Evolutionary conservation across 2,329 filamentous ascomycete genomes (phyloP).

Genomic region (Cytospora piceae): DNA sequence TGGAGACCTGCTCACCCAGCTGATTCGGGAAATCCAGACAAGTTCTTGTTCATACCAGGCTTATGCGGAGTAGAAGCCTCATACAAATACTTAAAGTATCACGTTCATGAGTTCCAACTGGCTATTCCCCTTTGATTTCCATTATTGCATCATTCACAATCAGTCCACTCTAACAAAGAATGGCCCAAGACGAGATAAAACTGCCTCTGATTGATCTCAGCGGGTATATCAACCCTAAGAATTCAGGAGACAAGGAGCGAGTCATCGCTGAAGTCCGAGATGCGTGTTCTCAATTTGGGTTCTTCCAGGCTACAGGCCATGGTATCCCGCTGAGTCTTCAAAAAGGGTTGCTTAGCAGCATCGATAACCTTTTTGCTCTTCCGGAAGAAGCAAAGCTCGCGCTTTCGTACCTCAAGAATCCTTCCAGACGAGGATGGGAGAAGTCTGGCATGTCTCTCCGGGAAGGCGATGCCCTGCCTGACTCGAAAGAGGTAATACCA

Average conservation of each 20-base stretch:
- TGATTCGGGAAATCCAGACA: no score
- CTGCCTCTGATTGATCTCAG: conserved; percentile 31
- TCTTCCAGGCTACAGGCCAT: conserved; percentile 35
- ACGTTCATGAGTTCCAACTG: no score
- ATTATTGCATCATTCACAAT: no score
- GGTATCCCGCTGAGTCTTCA: conserved; percentile 31
- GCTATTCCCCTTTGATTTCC: no score
- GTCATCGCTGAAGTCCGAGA: conserved; percentile 31
- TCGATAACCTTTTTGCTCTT: conserved; percentile 29
- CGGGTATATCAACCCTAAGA: conserved; percentile 30
- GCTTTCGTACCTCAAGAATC: conserved; percentile 34
- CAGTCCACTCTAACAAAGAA: neutral
- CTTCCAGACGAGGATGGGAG: conserved; percentile 37
- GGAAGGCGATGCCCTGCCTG: conserved; percentile 34
- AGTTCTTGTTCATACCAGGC: no score
- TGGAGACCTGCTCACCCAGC: no score
- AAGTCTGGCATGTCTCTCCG: conserved; percentile 30
- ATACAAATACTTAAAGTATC: no score
- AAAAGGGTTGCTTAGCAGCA: conserved; percentile 20
- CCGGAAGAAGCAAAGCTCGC: conserved; percentile 33
- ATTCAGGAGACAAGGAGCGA: conserved; percentile 24
- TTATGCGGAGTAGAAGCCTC: no score
- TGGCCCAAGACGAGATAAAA: conserved; percentile 1
- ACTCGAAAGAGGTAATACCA: conserved; percentile 35
- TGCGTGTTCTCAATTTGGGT: conserved; percentile 31